Evolutionary conservation across 305 asterid species (phyloP), one percentile per base, ranked within the genome.

Genomic region (Fraxinus nigra): DNA sequence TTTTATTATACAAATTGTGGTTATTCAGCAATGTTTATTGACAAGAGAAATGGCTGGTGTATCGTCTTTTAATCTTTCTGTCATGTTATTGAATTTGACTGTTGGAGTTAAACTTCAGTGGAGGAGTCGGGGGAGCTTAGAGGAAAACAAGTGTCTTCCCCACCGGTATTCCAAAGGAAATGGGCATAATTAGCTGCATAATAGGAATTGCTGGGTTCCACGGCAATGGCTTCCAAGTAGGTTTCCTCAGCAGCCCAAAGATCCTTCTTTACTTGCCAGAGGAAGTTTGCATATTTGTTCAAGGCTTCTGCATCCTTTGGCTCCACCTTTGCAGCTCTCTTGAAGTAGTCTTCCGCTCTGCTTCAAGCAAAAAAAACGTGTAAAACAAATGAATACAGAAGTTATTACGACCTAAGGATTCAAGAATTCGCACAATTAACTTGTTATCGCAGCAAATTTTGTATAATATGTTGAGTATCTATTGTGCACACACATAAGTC

Each of bases 341-440:
- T 93, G 88, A 95, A 95, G 92, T 90, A 93, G 1, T 92, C 91
- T 84, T 95, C 99, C 1, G 99, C 98, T 89, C 99, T 95, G 93
- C 86, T 80, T 24, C 72, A 78, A 30, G 81, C 56, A 74, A 76
- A 46, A 48, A 80, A 43, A 14, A 35, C 0, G 20, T 6, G 7
- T 67, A 11, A 67, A 67, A 67, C 3, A 20, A 30, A 67, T 13
- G 38, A 67, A 67, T 67, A 30, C 30, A 7, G 7, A 28, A 67
- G 18, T 24, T 28, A 1, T 61, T 61, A 61, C 0, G 14, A 20
- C 72, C 72, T 63, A 24, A 24, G 16, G 10, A 48, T 13, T 40
- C 51, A 10, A 40, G 16, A 40, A 65, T 22, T 24, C 9, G 4
- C 16, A 65, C 6, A 0, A 28, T 26, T 30, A 26, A 67, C 38